A percentile compares a stretch with the other conserved stretches of the same genome.
phyloP scores from a whole-genome alignment of 495 filamentous ascomycete genomes.

The Podospora fimiseda region DNA sequence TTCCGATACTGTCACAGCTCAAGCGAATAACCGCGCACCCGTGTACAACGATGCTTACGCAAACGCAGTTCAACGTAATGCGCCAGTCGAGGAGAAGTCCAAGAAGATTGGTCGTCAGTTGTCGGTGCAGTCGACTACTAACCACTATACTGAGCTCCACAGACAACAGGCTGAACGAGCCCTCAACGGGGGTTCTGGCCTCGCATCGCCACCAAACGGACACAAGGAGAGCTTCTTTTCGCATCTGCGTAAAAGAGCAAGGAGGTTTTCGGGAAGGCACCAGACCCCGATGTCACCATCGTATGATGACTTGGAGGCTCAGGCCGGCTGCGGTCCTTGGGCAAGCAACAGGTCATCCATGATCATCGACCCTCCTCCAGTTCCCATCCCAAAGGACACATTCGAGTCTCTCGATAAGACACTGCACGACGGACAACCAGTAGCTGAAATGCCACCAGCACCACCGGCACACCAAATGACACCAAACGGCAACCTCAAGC shows the following conservation, averaged over 20 bases:
- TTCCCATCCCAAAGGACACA: slow-evolving; percentile 48
- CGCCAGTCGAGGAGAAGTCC: slow-evolving; percentile 57
- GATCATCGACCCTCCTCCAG: slow-evolving; percentile 59
- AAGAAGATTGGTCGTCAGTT: slow-evolving; percentile 97
- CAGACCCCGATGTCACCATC: slow-evolving; percentile 67
- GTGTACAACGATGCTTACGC: slow-evolving; percentile 44
- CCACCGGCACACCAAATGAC: slow-evolving; percentile 49
- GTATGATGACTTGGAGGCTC: slow-evolving; percentile 82
- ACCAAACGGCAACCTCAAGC: slow-evolving; percentile 48
- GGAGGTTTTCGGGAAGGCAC: slow-evolving; percentile 85
- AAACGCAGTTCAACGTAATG: slow-evolving; percentile 20
- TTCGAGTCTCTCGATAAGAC: slow-evolving; percentile 72
- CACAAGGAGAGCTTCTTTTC: slow-evolving; percentile 97
- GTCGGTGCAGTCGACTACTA: slow-evolving; percentile 88
- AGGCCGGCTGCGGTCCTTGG: slow-evolving; percentile 87
- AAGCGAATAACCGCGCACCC: slow-evolving; percentile 53
- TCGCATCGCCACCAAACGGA: slow-evolving; percentile 56
- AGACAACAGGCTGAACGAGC: slow-evolving; percentile 87
- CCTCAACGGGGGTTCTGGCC: slow-evolving; percentile 71
- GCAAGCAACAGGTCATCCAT: slow-evolving; percentile 76
- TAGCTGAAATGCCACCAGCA: slow-evolving; percentile 52
- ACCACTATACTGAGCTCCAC: slow-evolving; percentile 80
- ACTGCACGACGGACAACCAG: slow-evolving; percentile 62
- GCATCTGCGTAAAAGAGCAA: slow-evolving; percentile 87
- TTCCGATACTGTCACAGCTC: slow-evolving; percentile 85